phyloP scores from a whole-genome alignment of 805 yeast genomes.

The Myxozyma neglecta region DNA sequence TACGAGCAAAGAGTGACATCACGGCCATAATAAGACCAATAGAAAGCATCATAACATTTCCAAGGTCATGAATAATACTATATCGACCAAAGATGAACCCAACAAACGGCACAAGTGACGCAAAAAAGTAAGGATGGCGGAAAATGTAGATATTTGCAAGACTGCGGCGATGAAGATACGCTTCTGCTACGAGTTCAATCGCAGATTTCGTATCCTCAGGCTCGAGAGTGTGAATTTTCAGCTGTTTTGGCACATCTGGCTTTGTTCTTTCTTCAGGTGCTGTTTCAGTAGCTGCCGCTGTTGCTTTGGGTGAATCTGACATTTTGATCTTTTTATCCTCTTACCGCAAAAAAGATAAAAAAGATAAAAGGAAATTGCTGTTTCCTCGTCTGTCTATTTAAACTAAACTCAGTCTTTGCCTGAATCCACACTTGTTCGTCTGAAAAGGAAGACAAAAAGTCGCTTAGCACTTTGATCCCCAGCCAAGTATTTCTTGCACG shows the following conservation, averaged over 20 bases:
- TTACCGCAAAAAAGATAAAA: neutral
- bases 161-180: conserved; percentile 22
- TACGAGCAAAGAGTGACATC: conserved; percentile 29
- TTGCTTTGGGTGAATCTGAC: neutral
- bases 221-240: conserved; percentile 11
- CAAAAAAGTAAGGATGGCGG: conserved; percentile 20
- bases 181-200: conserved; percentile 20
- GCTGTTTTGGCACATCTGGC: conserved; percentile 5
- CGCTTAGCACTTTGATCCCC: neutral
- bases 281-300: neutral
- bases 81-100: conserved; percentile 18
- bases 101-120: conserved; percentile 16
- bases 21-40: conserved; percentile 25
- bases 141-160: conserved; percentile 24
- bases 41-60: conserved; percentile 20
- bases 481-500: conserved; percentile 9
- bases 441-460: neutral
- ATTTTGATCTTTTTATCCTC: neutral
- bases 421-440: neutral
- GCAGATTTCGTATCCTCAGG: conserved; percentile 15
- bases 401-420: no score
- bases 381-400: neutral
- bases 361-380: no score
- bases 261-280: neutral
- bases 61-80: conserved; percentile 12